A percentile compares a stretch with the other conserved stretches of the same genome.
phyloP scores from a whole-genome alignment of 192 early-diverging fungal genomes.

The Entophlyctis helioformis region DNA sequence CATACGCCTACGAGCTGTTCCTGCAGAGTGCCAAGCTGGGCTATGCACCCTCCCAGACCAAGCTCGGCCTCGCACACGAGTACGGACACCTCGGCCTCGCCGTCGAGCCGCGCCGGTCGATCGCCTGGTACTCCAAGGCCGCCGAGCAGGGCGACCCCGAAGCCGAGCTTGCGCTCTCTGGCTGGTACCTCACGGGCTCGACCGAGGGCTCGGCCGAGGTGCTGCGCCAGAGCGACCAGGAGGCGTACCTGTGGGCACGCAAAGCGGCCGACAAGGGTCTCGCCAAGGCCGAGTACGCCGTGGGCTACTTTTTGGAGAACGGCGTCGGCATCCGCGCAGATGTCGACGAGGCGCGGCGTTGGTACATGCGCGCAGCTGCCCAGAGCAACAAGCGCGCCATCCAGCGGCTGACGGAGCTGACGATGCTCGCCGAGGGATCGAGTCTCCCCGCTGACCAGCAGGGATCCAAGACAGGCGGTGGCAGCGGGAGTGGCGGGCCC shows the following conservation, averaged over 20 bases:
- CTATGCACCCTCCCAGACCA: conserved; percentile 86
- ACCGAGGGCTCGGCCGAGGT: conserved; percentile 59
- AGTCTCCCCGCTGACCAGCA: no score
- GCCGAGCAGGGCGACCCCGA: conserved; percentile 86
- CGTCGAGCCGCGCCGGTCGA: conserved; percentile 76
- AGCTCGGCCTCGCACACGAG: conserved; percentile 86
- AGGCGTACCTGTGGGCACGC: conserved; percentile 97
- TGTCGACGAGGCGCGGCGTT: conserved; percentile 73
- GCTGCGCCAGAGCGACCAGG: conserved; percentile 77
- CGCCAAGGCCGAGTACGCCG: conserved; percentile 92
- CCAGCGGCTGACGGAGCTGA: conserved; percentile 72
- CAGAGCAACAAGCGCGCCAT: conserved; percentile 77
- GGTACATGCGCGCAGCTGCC: conserved; percentile 79
- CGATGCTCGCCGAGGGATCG: no score
- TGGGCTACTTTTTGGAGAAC: conserved; percentile 88
- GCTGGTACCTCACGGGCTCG: conserved; percentile 95
- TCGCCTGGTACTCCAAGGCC: conserved; percentile 91
- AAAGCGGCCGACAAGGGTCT: conserved; percentile 91
- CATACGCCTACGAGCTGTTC: conserved; percentile 84
- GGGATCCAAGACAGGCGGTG: no score
- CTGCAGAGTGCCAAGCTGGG: conserved; percentile 86
- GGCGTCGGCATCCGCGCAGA: conserved; percentile 74
- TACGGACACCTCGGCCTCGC: conserved; percentile 83
- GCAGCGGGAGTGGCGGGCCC: no score
- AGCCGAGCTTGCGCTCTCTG: conserved; percentile 85